These are phyloP conservation scores for Fusarium mexicanum DNA, from an alignment of 2,329 filamentous ascomycete genomes.

Conservation along the genomic window DNA sequence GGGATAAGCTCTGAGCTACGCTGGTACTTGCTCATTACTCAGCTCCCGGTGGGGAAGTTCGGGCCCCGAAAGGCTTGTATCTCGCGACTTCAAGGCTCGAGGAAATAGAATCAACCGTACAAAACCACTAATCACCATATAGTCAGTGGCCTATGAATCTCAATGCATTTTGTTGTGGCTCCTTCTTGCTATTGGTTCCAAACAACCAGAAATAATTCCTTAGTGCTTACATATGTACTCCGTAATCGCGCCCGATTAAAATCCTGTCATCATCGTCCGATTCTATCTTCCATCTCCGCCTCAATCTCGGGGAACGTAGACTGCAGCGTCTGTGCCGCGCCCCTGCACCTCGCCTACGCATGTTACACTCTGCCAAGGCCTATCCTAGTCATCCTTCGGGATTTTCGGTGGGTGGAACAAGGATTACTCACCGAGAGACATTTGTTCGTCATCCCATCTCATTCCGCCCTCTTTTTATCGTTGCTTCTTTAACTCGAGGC, in stretches of 20 bases:
- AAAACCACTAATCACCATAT: too few relatives aligned
- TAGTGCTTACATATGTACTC: neutral
- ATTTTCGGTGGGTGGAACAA: neutral
- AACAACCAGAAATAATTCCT: neutral
- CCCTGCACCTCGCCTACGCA: neutral
- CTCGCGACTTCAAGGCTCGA: too few relatives aligned
- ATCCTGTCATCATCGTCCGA: neutral
- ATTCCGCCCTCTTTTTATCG: neutral
- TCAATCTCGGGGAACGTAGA: neutral
- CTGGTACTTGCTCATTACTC: too few relatives aligned
- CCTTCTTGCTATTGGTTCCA: neutral
- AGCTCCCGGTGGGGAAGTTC: too few relatives aligned
- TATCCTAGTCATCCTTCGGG: neutral
- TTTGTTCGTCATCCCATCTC: neutral
- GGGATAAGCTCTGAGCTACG: too few relatives aligned
- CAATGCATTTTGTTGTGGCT: too few relatives aligned
- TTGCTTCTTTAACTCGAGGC: neutral
- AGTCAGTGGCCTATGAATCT: too few relatives aligned
- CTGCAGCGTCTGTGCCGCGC: neutral
- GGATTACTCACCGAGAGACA: neutral
- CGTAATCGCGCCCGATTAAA: neutral
- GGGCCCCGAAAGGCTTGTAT: too few relatives aligned
- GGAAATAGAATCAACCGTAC: fast-evolving
- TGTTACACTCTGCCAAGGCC: neutral
- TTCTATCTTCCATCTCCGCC: neutral